Evolutionary conservation across 345 rosid species (phyloP), one percentile per base, ranked within the genome.

Genomic region (Heritiera fomes): DNA sequence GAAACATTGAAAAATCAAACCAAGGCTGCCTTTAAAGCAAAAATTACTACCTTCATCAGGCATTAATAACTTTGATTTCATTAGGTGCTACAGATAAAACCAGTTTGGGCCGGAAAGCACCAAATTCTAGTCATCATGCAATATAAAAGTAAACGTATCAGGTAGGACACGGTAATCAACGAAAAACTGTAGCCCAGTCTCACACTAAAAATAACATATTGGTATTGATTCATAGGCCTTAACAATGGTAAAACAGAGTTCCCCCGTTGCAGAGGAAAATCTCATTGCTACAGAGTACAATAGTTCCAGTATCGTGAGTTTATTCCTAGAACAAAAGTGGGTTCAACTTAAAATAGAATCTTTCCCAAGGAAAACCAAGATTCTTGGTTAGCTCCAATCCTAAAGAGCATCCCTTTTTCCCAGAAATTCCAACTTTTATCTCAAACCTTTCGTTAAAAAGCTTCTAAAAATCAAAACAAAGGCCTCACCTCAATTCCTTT

Each of bases 321-420:
- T 12, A 64, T 20, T 46, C 34, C 17, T 6, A 20, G 55, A 45
- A 46, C 10, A 20, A 45, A 23, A 46, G 40, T 47, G 73, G 40
- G 56, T 69, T 69, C 56, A 47, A 69, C 40, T 6, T 23, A 69
- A 69, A 68, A 23, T 23, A 69, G 11, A 69, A 53, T 41, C 50
- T 47, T 68, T 69, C 40, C 40, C 52, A 68, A 43, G 46, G 32
- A 67, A 67, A 67, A 43, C 73, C 73, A 68, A 40, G 43, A 69
- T 58, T 58, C 62, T 58, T n/a, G 28, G 62, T 18, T 0, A n/a
- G 11, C 62, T n/a, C 11, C n/a, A 58, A 58, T 58, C 30, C 12
- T 11, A 20, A 58, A n/a, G 30, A n/a, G 1, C 0, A 58, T 7
- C 1, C 2, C 8, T 58, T 38, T 55, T 40, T 40, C 23, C 60